phyloP scores from a whole-genome alignment of 169 alveolate species.

The Perkinsus olseni region DNA sequence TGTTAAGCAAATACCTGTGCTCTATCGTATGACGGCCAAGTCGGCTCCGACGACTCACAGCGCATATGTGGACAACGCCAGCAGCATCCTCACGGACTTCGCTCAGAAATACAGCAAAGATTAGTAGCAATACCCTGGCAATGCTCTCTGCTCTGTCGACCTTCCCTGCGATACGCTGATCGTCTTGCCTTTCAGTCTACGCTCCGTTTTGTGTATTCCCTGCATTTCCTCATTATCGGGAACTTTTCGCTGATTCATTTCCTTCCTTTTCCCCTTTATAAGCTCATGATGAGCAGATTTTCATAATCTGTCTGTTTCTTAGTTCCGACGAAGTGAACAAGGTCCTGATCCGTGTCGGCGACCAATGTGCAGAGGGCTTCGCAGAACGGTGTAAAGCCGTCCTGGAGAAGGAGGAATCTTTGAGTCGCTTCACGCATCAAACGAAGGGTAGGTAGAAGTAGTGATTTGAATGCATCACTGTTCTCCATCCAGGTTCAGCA shows the following conservation, averaged over 20 bases:
- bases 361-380: background rate
- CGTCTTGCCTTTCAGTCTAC: too few relatives aligned
- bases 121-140: background rate
- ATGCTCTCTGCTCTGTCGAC: too few relatives aligned
- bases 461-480: background rate
- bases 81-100: background rate
- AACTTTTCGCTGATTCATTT: too few relatives aligned
- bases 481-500: background rate
- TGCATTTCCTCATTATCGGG: too few relatives aligned
- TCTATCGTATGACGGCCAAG: background rate
- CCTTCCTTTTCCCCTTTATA: too few relatives aligned
- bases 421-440: background rate
- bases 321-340: background rate
- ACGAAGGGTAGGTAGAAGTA: background rate
- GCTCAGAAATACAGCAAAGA: background rate
- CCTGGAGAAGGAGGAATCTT: background rate
- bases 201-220: too few relatives aligned
- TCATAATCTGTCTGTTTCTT: background rate
- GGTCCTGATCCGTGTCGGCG: background rate
- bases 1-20: background rate
- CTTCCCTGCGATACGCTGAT: too few relatives aligned
- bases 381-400: background rate
- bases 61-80: background rate
- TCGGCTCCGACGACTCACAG: background rate
- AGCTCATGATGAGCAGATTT: too few relatives aligned